Conservation (phyloP, 768 basidiomycete species). For the Chalciporus chontae region DNA sequence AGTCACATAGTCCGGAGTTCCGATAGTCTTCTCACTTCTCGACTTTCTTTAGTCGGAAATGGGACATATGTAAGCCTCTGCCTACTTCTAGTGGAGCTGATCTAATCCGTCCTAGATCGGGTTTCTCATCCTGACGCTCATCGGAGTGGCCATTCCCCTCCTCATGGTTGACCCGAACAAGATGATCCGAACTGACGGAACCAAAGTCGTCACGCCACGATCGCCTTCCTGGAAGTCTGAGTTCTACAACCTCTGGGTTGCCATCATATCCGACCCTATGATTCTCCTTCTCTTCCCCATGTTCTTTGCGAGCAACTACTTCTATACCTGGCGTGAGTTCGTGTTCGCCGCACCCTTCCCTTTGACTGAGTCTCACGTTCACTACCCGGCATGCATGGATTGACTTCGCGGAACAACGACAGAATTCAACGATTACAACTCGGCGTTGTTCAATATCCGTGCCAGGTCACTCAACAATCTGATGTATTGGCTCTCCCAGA, state of each 20-base stretch:
- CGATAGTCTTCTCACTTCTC: not conserved
- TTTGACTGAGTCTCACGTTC: not conserved
- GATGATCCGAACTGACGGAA: constrained; percentile 73
- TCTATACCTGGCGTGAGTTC: constrained; percentile 70
- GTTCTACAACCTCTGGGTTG: constrained; percentile 62
- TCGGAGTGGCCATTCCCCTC: constrained; percentile 62
- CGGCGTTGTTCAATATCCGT: constrained; percentile 70
- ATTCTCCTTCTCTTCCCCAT: constrained; percentile 77
- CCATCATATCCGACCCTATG: constrained; percentile 63
- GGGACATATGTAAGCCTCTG: constrained; percentile 62
- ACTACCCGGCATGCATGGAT: too few relatives aligned
- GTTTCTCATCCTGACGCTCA: constrained; percentile 64
- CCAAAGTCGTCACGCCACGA: constrained; percentile 55
- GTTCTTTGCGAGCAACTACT: constrained; percentile 81
- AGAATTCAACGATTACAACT: constrained; percentile 82
- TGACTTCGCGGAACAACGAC: not conserved
- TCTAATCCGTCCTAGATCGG: constrained; percentile 12
- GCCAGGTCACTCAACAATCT: constrained; percentile 72
- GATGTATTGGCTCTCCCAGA: constrained; percentile 78
- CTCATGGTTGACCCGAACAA: constrained; percentile 68
- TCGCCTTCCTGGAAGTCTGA: constrained; percentile 76
- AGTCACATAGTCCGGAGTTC: not conserved
- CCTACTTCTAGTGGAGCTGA: not conserved
- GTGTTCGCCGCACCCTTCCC: not conserved
- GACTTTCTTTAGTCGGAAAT: constrained; percentile 47